These are phyloP conservation scores for Pythium chondricola DNA, from an alignment of 352 stramenopile genomes.

Conservation along the genomic window DNA sequence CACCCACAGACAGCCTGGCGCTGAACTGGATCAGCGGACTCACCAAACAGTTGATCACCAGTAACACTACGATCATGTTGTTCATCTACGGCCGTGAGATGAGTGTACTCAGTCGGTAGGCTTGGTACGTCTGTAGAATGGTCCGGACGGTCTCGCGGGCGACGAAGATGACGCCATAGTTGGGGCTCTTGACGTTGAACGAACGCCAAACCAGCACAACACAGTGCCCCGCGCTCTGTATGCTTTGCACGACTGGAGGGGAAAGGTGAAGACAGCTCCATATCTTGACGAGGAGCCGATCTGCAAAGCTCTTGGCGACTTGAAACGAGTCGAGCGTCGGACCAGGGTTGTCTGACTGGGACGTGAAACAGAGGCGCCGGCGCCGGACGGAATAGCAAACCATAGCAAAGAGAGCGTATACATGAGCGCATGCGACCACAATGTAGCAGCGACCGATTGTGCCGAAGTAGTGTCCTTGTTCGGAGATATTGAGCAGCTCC, in stretches of 20 bases:
- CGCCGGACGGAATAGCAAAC: not conserved
- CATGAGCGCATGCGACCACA: not conserved
- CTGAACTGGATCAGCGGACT: conserved; percentile 13
- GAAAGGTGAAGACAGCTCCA: not conserved
- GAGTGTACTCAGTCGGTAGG: conserved; percentile 18
- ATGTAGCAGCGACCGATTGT: not conserved
- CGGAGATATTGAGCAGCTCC: conserved; percentile 1
- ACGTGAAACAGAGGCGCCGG: too few species aligned
- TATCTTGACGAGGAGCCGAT: too few species aligned
- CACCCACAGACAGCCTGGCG: not conserved
- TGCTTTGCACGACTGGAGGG: not conserved
- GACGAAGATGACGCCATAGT: conserved; percentile 19
- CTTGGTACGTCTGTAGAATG: conserved; percentile 22
- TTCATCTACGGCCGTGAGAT: conserved; percentile 21
- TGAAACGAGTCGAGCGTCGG: too few species aligned
- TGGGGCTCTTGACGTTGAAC: conserved; percentile 10
- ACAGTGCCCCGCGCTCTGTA: too few species aligned
- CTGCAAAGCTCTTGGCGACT: too few species aligned
- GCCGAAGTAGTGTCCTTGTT: not conserved
- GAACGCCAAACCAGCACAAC: conserved; percentile 1
- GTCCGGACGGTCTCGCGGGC: conserved; percentile 21
- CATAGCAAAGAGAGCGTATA: not conserved
- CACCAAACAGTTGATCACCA: conserved; percentile 26
- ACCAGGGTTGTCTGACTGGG: too few species aligned
- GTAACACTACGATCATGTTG: conserved; percentile 8